Conservation (phyloP, 257 asterid genomes). For the Nicotiana sylvestris region DNA sequence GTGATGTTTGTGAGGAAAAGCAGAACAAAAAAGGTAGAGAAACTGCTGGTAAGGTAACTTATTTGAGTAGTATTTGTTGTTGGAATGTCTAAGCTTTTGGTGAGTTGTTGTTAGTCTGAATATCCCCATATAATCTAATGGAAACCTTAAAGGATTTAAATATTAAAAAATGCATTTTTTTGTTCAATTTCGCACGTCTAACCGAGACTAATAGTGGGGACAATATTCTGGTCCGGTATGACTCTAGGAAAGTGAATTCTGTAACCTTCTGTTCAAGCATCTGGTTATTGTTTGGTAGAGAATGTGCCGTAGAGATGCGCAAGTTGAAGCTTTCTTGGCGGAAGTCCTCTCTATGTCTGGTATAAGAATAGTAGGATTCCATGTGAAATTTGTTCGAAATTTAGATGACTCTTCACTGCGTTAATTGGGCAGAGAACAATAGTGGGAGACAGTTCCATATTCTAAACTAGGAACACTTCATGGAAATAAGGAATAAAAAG, state of each 20-base stretch:
- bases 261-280: not conserved
- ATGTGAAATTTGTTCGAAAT: not conserved
- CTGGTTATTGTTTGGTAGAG: not conserved
- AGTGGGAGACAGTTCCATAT: not conserved
- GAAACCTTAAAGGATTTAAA: not conserved
- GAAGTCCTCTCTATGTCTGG: not conserved
- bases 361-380: not conserved
- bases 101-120: not conserved
- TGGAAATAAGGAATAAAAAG: not conserved
- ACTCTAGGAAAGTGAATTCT: not conserved
- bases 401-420: not conserved
- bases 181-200: not conserved
- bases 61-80: slow-evolving; percentile 22
- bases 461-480: not conserved
- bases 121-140: not conserved
- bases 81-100: not conserved
- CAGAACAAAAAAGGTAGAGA: slow-evolving; percentile 65
- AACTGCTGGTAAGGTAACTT: slow-evolving; percentile 74
- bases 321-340: not conserved
- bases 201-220: not conserved
- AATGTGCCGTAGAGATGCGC: not conserved
- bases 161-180: no score
- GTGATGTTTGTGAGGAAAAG: slow-evolving; percentile 54
- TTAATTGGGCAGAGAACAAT: not conserved
- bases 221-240: not conserved